phyloP scores from a whole-genome alignment of 106 monocot species.

The Apostasia ramifera region DNA sequence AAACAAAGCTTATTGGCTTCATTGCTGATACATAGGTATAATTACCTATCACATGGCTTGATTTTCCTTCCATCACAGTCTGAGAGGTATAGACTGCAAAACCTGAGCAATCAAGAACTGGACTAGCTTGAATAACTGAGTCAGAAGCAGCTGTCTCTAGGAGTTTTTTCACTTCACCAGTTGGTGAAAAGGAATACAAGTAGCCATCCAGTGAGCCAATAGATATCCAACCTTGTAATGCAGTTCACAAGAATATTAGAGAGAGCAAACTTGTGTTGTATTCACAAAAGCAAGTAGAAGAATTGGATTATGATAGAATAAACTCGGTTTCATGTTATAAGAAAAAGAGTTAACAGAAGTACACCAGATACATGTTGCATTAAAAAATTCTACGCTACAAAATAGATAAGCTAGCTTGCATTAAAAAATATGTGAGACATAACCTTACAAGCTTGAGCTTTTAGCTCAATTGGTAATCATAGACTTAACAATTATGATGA shows the following conservation, averaged over 20 bases:
- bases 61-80: constrained; percentile 50
- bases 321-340: neutral
- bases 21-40: constrained; percentile 65
- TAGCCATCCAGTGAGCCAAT: constrained; percentile 87
- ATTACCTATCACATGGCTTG: constrained; percentile 23
- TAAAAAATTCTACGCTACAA: neutral
- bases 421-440: too few species aligned
- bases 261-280: neutral
- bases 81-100: constrained; percentile 64
- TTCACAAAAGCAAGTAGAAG: too few species aligned
- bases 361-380: neutral
- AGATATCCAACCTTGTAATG: constrained; percentile 69
- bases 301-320: too few species aligned
- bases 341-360: neutral
- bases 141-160: constrained; percentile 42
- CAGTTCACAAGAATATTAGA: too few species aligned
- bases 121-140: constrained; percentile 61
- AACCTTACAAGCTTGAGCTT: too few species aligned
- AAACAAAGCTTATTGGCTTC: constrained; percentile 33
- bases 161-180: constrained; percentile 53
- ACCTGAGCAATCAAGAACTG: constrained; percentile 80
- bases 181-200: constrained; percentile 78
- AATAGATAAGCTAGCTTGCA: neutral
- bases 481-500: neutral
- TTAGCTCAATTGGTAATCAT: too few species aligned